Percentiles rank a stretch among this genome's conserved stretches.
These are phyloP conservation scores for Kluyveromyces sp. DNA, from an alignment of 1,139 yeast species.

Conservation along the genomic window DNA sequence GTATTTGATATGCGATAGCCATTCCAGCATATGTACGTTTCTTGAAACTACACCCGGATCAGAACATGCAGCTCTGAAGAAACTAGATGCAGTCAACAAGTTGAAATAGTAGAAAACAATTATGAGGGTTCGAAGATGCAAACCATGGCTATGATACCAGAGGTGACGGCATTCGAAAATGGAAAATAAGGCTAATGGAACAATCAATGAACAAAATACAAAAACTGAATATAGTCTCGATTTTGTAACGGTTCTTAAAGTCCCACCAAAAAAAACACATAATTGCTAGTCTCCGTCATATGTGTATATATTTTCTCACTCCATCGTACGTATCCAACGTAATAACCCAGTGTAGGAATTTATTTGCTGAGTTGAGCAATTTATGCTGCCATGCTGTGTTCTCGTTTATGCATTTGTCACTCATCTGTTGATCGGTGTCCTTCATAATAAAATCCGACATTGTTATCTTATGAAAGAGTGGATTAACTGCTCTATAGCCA, in stretches of 20 bases:
- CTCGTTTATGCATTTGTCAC: background rate
- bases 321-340: constrained; percentile 21
- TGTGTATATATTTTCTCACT: constrained; percentile 15
- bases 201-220: constrained; percentile 33
- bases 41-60: constrained; percentile 75
- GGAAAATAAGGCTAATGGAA: constrained; percentile 46
- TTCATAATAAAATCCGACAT: too few species aligned
- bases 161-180: constrained; percentile 34
- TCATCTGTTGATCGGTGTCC: too few species aligned
- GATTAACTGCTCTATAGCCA: too few species aligned
- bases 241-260: constrained; percentile 40
- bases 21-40: constrained; percentile 47
- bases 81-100: constrained; percentile 41
- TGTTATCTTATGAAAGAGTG: too few species aligned
- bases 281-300: constrained; percentile 22
- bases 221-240: constrained; percentile 33
- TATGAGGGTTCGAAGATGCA: constrained; percentile 39
- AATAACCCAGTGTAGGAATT: constrained; percentile 19
- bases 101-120: constrained; percentile 53
- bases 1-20: constrained; percentile 36
- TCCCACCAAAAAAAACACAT: constrained; percentile 57
- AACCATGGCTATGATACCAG: constrained; percentile 16
- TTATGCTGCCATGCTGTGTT: background rate
- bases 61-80: constrained; percentile 46
- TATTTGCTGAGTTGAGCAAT: background rate